Percentiles rank a stretch among this genome's conserved stretches.
Evolutionary conservation across 306 rosid species (phyloP).

Genomic region (Aeschynomene evenia): DNA sequence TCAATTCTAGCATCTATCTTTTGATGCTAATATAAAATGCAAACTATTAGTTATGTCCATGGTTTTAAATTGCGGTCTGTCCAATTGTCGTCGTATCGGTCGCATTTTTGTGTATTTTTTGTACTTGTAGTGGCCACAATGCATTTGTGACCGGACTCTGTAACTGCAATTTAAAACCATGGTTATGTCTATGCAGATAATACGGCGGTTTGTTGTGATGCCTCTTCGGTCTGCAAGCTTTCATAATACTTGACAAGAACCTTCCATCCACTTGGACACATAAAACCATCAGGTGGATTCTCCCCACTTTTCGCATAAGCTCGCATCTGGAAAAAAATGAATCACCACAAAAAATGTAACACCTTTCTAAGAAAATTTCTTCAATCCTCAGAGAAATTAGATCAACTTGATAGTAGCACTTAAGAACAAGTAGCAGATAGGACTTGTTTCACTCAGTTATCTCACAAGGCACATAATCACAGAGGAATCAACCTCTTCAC

Average conservation of each 20-base stretch:
- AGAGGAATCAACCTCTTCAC: not conserved
- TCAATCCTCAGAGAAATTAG: not conserved
- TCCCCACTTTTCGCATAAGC: constrained; percentile 81
- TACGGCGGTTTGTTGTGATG: constrained; percentile 59
- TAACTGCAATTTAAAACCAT: not conserved
- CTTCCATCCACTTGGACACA: constrained; percentile 95
- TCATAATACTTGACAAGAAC: constrained; percentile 79
- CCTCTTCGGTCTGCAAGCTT: constrained; percentile 76
- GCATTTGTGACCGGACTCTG: no score
- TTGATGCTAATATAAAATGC: constrained; percentile 11
- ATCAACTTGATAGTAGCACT: not conserved
- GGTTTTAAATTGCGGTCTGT: not conserved
- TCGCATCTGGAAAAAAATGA: constrained; percentile 65
- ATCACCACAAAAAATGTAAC: not conserved
- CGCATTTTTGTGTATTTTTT: no score
- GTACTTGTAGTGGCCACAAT: no score
- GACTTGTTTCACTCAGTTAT: not conserved
- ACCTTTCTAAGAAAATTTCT: not conserved
- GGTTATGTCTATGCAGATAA: constrained; percentile 46
- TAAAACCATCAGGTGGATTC: constrained; percentile 92
- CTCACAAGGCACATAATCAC: not conserved
- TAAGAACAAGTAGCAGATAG: not conserved
- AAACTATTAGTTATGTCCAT: not conserved
- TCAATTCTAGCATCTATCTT: constrained; percentile 23
- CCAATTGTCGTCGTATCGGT: no score